These are phyloP conservation scores for Corymbia calophylla DNA, from an alignment of 441 rosid genomes.

Conservation along the genomic window DNA sequence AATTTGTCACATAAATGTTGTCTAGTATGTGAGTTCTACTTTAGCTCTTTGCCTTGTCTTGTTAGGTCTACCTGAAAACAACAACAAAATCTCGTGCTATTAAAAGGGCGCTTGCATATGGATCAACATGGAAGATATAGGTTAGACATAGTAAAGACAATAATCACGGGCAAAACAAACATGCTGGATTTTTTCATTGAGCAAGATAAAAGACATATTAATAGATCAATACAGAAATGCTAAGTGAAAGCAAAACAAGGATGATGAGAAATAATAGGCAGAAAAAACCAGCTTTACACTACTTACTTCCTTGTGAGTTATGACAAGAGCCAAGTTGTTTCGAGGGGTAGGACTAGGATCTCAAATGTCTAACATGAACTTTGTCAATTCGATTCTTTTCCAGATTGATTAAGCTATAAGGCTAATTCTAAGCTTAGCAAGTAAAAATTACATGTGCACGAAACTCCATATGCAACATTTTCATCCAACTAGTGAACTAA, in stretches of 20 bases:
- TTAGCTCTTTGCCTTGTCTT: neutral
- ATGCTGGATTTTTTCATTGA: neutral
- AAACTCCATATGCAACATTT: too few species aligned
- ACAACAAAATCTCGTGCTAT: neutral
- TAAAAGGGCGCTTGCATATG: constrained; percentile 36
- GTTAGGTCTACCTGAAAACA: neutral
- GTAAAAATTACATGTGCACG: too few species aligned
- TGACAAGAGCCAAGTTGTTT: too few species aligned
- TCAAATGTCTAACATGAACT: too few species aligned
- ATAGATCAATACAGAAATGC: neutral
- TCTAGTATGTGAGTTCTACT: neutral
- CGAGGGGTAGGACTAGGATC: too few species aligned
- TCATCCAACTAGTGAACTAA: too few species aligned
- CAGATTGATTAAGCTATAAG: too few species aligned
- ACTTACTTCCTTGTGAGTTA: neutral
- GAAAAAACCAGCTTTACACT: neutral
- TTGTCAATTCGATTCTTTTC: too few species aligned
- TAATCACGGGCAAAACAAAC: neutral
- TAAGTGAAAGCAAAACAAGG: neutral
- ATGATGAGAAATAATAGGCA: neutral
- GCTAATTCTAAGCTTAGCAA: too few species aligned
- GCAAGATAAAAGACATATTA: neutral
- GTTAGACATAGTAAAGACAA: neutral
- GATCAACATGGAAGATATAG: neutral
- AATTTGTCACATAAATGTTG: neutral